Percentiles rank a stretch among this genome's conserved stretches.
These are phyloP conservation scores for Coix lacrymajobi DNA, from an alignment of 176 grass and related monocot genomes.

Conservation along the genomic window DNA sequence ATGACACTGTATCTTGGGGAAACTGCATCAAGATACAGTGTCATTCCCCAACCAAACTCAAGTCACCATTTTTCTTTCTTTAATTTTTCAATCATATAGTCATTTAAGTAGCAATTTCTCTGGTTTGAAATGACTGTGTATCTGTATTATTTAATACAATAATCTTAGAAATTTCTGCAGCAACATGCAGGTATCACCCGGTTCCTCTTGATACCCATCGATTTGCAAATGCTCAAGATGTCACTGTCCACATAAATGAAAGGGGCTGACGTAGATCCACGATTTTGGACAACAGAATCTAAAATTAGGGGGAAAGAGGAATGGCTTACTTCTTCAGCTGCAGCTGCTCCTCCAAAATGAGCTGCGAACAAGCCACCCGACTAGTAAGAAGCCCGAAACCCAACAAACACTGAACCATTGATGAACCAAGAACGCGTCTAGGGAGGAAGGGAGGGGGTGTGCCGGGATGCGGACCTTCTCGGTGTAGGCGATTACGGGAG, in stretches of 20 bases:
- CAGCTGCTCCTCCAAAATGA: slow-evolving; percentile 83
- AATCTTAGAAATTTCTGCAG: not conserved
- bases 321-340: slow-evolving; percentile 84
- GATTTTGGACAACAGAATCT: not conserved
- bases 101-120: not conserved
- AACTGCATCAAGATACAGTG: too few species aligned
- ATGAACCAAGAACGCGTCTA: not conserved
- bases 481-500: slow-evolving; percentile 85
- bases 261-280: slow-evolving; percentile 10
- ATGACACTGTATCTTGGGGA: too few species aligned
- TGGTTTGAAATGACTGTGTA: not conserved
- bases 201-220: not conserved
- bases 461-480: slow-evolving; percentile 55
- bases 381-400: slow-evolving; percentile 4
- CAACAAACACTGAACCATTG: not conserved
- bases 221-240: not conserved
- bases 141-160: not conserved
- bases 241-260: not conserved
- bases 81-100: not conserved
- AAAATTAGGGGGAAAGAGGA: not conserved
- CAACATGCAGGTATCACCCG: not conserved
- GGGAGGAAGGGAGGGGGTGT: not conserved
- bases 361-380: slow-evolving; percentile 27
- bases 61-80: not conserved
- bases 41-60: too few species aligned